A percentile compares a stretch with the other conserved stretches of the same genome.
Evolutionary conservation across 345 rosid genomes (phyloP).

Genomic region (Bruguiera gymnorhiza): DNA sequence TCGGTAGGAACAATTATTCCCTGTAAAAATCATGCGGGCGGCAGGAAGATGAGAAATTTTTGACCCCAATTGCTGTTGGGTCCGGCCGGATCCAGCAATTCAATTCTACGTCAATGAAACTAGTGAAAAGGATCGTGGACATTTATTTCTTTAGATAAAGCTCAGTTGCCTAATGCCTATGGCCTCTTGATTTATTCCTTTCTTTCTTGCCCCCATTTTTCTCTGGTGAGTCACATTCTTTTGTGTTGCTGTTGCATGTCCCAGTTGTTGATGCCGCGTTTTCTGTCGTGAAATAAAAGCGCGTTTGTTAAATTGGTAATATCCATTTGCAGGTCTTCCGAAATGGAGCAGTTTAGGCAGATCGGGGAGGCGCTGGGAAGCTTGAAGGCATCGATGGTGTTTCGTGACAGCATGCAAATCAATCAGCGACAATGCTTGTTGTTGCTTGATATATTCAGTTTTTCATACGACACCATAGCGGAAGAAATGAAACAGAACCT

Average conservation of each 20-base stretch:
- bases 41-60: neutral
- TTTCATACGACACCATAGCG: constrained; percentile 21
- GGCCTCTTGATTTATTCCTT: neutral
- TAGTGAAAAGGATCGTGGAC: neutral
- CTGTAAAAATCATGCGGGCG: neutral
- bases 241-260: neutral
- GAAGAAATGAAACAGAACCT: constrained; percentile 29
- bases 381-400: constrained; percentile 26
- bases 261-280: neutral
- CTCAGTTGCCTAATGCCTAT: too few relatives aligned
- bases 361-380: constrained; percentile 29
- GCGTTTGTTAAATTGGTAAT: neutral
- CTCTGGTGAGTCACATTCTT: too few relatives aligned
- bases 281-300: neutral
- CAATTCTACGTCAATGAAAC: neutral
- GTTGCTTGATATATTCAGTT: constrained; percentile 19
- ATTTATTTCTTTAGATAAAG: neutral
- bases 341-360: constrained; percentile 28
- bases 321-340: neutral
- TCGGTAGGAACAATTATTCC: neutral
- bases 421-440: constrained; percentile 28
- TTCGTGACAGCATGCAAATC: constrained; percentile 24
- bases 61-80: neutral
- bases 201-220: neutral
- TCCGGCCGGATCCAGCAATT: constrained; percentile 1